Percentiles rank a stretch among this genome's conserved stretches.
phyloP scores from a whole-genome alignment of 2,329 filamentous ascomycete genomes.

The Aureobasidium sp. region DNA sequence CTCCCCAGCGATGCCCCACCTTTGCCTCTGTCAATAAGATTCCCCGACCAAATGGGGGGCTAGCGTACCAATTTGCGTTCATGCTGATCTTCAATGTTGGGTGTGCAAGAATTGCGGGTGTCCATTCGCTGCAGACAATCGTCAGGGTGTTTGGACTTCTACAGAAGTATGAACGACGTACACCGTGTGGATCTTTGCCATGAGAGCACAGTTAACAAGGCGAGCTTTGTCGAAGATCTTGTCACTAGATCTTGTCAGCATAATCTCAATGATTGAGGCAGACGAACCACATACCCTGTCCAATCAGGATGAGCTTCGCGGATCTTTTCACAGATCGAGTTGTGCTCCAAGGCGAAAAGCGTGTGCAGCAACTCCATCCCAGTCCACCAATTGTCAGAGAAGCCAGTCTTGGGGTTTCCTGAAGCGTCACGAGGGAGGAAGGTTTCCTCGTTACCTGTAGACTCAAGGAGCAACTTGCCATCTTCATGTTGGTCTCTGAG shows the following conservation, averaged over 20 bases:
- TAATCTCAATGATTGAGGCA: background rate
- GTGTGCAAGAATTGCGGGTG: constrained; percentile 41
- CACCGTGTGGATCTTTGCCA: constrained; percentile 46
- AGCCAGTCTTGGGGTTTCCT: constrained; percentile 37
- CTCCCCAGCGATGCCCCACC: constrained; percentile 8
- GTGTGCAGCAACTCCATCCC: constrained; percentile 43
- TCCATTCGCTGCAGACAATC: constrained; percentile 34
- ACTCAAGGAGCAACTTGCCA: background rate
- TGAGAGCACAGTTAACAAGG: constrained; percentile 41
- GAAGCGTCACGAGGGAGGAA: constrained; percentile 37
- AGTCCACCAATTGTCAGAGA: constrained; percentile 42
- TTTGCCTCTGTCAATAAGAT: constrained; percentile 21
- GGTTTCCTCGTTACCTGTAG: constrained; percentile 24
- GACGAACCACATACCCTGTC: constrained; percentile 15
- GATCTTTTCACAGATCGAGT: constrained; percentile 38
- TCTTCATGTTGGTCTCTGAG: constrained; percentile 28
- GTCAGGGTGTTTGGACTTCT: background rate
- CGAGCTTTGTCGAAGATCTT: constrained; percentile 41
- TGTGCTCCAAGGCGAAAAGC: constrained; percentile 42
- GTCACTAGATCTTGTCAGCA: constrained; percentile 23
- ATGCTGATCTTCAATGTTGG: constrained; percentile 39
- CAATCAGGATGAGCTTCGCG: constrained; percentile 32
- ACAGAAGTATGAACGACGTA: background rate
- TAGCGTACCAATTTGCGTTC: constrained; percentile 41
- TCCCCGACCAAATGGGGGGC: background rate